Percentiles rank a stretch among this genome's conserved stretches.
phyloP scores from a whole-genome alignment of 768 basidiomycete genomes.

The Suillus discolor region DNA sequence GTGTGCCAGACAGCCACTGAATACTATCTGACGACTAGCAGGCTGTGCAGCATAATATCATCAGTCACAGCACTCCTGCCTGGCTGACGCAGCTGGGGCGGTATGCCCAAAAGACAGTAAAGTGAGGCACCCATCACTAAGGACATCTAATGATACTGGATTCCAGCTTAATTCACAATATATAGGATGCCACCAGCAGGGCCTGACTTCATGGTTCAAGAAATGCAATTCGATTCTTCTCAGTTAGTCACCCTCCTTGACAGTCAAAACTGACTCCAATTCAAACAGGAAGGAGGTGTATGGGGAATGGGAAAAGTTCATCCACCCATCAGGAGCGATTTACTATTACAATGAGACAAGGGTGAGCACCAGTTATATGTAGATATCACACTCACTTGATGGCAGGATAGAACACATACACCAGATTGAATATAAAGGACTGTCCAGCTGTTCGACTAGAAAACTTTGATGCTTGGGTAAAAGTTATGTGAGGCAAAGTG shows the following conservation, averaged over 20 bases:
- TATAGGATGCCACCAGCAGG: not conserved
- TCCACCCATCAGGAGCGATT: not conserved
- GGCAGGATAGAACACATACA: not conserved
- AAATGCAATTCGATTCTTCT: not conserved
- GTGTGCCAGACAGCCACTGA: no score
- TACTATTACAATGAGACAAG: not conserved
- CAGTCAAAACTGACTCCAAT: not conserved
- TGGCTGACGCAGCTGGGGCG: not conserved
- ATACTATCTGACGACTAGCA: no score
- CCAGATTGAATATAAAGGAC: not conserved
- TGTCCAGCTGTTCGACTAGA: not conserved
- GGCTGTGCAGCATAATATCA: no score
- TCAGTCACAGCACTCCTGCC: not conserved
- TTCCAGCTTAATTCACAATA: not conserved
- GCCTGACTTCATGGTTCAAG: not conserved
- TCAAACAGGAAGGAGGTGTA: not conserved
- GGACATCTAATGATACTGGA: not conserved
- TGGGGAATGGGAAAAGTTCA: not conserved
- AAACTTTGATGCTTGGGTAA: not conserved
- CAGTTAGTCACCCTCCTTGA: not conserved
- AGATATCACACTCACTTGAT: not conserved
- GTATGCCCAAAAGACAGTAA: not conserved
- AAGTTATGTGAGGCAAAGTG: not conserved
- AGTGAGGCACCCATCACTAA: not conserved
- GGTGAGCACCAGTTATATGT: not conserved